Percentiles rank a stretch among this genome's conserved stretches.
These are phyloP conservation scores for Zymoseptoria crescenta DNA, from an alignment of 2,329 filamentous ascomycete species.

Conservation along the genomic window DNA sequence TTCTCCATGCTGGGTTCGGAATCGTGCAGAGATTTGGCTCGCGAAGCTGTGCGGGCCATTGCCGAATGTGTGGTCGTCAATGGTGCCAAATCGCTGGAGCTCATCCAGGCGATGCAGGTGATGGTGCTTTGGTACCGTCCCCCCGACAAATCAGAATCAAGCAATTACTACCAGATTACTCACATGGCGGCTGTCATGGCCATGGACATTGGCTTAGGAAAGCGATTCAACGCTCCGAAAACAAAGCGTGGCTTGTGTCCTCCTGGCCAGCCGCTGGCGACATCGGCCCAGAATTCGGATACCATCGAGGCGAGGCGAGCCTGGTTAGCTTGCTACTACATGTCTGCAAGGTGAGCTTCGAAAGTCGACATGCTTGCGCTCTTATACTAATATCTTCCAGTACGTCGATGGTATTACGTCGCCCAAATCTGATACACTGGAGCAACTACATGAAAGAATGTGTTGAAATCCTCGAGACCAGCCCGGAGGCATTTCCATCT, in stretches of 20 bases:
- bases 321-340: slow-evolving; percentile 55
- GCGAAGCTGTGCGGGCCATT: slow-evolving; percentile 63
- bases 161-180: slow-evolving; percentile 83
- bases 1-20: slow-evolving; percentile 45
- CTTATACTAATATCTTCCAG: slow-evolving; percentile 29
- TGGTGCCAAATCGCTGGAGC: slow-evolving; percentile 73
- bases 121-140: slow-evolving; percentile 79
- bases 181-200: slow-evolving; percentile 76
- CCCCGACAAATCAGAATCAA: slow-evolving; percentile 73
- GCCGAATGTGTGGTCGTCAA: slow-evolving; percentile 66
- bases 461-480: slow-evolving; percentile 49
- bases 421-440: slow-evolving; percentile 53
- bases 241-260: slow-evolving; percentile 28
- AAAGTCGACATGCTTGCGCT: neutral
- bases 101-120: slow-evolving; percentile 71
- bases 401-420: slow-evolving; percentile 50
- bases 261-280: slow-evolving; percentile 20
- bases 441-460: slow-evolving; percentile 57
- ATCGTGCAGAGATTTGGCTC: slow-evolving; percentile 54
- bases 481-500: slow-evolving; percentile 49
- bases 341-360: slow-evolving; percentile 44
- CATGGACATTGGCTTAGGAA: slow-evolving; percentile 71
- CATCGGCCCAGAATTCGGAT: slow-evolving; percentile 37
- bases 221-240: slow-evolving; percentile 38
- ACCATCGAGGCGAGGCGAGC: slow-evolving; percentile 51